These are phyloP conservation scores for Leptomonas pyrrhocoris DNA, from an alignment of 208 protist genomes.

Conservation along the genomic window DNA sequence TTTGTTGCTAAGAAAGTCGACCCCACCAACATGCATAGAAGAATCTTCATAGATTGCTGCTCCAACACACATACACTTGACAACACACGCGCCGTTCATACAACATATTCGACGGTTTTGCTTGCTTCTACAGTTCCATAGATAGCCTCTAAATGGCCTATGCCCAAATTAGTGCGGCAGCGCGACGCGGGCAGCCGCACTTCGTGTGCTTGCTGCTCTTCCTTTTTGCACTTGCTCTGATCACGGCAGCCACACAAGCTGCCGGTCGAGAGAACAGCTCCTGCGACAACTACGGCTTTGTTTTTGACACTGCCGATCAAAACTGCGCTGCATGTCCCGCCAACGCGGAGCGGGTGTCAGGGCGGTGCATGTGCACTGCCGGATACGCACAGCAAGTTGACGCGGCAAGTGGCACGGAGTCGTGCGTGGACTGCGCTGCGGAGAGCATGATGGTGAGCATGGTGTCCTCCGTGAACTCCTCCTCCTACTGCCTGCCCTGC, in stretches of 20 bases:
- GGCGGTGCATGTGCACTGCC: conserved; percentile 29
- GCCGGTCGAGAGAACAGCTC: not conserved
- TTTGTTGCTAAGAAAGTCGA: not conserved
- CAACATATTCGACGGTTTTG: not conserved
- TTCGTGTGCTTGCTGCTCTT: not conserved
- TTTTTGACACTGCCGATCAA: conserved; percentile 19
- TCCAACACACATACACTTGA: not conserved
- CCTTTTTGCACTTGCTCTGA: not conserved
- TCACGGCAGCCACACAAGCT: not conserved
- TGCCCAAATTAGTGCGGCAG: not conserved
- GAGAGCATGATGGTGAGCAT: conserved; percentile 41
- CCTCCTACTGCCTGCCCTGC: conserved; percentile 48
- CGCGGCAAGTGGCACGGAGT: conserved; percentile 2
- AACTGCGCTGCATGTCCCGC: conserved; percentile 20
- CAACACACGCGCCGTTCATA: not conserved
- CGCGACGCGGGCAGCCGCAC: not conserved
- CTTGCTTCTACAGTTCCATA: too few relatives aligned
- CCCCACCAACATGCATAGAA: not conserved
- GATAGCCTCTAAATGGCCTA: not conserved
- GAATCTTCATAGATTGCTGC: not conserved
- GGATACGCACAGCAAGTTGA: conserved; percentile 35
- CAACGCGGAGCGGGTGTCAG: conserved; percentile 21
- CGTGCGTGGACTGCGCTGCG: conserved; percentile 45
- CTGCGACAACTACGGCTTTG: conserved; percentile 16
- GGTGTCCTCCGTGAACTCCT: conserved; percentile 27